Percentiles rank a stretch among this genome's conserved stretches.
Evolutionary conservation across 2,329 filamentous ascomycete genomes (phyloP).

Genomic region (Talaromyces albobiverticillius): DNA sequence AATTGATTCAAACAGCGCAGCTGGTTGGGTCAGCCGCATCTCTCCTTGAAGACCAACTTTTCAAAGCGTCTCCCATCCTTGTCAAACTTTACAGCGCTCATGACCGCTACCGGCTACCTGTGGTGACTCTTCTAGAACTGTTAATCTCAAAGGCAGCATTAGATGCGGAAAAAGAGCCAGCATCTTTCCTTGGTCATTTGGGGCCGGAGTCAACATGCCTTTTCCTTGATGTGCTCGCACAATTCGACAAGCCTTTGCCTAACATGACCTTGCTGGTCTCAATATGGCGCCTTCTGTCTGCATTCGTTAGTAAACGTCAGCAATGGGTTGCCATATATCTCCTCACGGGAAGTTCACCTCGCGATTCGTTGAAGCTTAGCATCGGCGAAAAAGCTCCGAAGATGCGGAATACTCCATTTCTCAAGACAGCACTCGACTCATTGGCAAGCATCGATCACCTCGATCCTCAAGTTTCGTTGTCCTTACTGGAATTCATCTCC

Average conservation of each 20-base stretch:
- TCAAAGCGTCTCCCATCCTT: constrained; percentile 74
- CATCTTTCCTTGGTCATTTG: constrained; percentile 89
- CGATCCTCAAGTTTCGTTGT: constrained; percentile 63
- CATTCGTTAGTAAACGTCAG: constrained; percentile 82
- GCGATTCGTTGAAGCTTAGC: constrained; percentile 61
- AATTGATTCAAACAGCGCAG: constrained; percentile 67
- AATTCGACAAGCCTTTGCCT: constrained; percentile 71
- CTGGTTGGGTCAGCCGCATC: constrained; percentile 62
- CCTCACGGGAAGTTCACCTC: constrained; percentile 80
- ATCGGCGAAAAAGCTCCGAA: constrained; percentile 47
- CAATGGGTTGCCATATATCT: constrained; percentile 96
- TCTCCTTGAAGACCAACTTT: constrained; percentile 72
- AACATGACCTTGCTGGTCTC: constrained; percentile 62
- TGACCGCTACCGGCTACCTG: constrained; percentile 62
- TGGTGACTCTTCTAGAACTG: constrained; percentile 68
- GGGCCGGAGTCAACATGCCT: constrained; percentile 78
- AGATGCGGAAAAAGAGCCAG: constrained; percentile 66
- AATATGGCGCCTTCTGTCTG: constrained; percentile 83
- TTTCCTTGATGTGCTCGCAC: constrained; percentile 75
- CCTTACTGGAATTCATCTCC: constrained; percentile 81
- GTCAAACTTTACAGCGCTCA: constrained; percentile 72
- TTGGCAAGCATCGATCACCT: constrained; percentile 65
- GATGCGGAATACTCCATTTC: constrained; percentile 61
- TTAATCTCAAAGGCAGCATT: constrained; percentile 69
- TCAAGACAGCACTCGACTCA: constrained; percentile 69